Percentiles rank a stretch among this genome's conserved stretches.
Conservation (phyloP, 305 asterid species). For the Coffea humblotiana region DNA sequence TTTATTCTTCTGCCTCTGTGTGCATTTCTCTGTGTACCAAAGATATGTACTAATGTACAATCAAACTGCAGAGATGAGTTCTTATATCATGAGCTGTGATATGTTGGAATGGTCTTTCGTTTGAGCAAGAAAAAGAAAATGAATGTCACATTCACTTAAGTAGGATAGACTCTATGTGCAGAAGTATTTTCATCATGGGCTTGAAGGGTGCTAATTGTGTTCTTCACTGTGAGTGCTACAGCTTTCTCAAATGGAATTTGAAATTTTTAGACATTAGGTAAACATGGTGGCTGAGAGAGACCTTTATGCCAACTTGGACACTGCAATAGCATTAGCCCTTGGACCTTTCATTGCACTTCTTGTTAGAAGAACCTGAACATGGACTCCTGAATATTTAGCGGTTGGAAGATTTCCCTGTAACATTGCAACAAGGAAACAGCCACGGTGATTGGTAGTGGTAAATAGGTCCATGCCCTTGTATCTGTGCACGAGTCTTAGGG, state of each 20-base stretch:
- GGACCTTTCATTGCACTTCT: background rate
- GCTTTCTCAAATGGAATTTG: background rate
- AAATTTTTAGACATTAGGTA: background rate
- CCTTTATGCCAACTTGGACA: background rate
- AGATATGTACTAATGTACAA: background rate
- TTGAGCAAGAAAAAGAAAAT: no score
- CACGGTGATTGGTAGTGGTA: background rate
- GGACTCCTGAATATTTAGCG: background rate
- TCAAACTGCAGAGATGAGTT: background rate
- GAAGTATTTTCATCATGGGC: background rate
- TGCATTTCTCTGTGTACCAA: background rate
- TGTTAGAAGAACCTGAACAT: background rate
- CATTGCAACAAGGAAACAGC: background rate
- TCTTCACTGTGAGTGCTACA: background rate
- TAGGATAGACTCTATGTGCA: background rate
- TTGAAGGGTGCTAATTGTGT: background rate
- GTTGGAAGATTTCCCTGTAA: background rate
- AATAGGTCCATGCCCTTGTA: background rate
- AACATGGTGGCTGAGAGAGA: background rate
- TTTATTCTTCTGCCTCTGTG: background rate
- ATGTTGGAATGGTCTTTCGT: background rate
- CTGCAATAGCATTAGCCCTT: background rate
- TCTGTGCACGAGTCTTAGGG: background rate
- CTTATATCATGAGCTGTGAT: background rate
- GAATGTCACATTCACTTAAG: no score